phyloP scores from a whole-genome alignment of 768 basidiomycete genomes.

The Pleurotus sapidus region DNA sequence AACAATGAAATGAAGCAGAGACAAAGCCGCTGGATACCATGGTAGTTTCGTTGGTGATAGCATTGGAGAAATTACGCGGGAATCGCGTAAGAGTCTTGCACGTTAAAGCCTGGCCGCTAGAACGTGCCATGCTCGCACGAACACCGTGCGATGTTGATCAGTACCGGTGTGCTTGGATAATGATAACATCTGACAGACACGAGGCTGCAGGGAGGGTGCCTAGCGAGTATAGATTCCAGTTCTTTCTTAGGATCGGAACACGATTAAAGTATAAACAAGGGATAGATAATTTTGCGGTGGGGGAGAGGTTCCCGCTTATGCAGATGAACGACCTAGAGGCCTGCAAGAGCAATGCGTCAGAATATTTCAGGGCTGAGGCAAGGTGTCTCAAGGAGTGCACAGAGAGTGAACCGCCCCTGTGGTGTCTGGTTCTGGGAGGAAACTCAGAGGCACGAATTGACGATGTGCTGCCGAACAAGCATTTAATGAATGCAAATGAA shows the following conservation, averaged over 20 bases:
- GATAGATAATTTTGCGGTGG: not conserved
- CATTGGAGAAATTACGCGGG: not conserved
- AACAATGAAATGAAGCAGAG: not conserved
- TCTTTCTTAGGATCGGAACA: not conserved
- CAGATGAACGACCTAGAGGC: not conserved
- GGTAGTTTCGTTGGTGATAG: no score
- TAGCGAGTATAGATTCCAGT: not conserved
- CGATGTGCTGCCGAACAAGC: not conserved
- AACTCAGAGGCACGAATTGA: not conserved
- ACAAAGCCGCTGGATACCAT: not conserved
- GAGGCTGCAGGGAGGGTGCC: conserved; percentile 7
- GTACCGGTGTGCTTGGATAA: not conserved
- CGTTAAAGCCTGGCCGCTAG: not conserved
- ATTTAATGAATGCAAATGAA: conserved; percentile 10
- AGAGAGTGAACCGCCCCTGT: not conserved
- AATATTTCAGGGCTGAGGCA: not conserved
- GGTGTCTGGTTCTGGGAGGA: not conserved
- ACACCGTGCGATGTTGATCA: not conserved
- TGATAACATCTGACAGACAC: conserved; percentile 6
- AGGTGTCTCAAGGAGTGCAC: not conserved
- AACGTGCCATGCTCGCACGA: not conserved
- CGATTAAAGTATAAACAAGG: not conserved
- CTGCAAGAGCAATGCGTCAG: not conserved
- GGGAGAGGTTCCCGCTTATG: not conserved
- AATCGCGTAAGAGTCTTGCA: conserved; percentile 1